Base-by-base conservation (phyloP, 768 basidiomycete genomes). In the Strobilomyces echinocephalus region DNA sequence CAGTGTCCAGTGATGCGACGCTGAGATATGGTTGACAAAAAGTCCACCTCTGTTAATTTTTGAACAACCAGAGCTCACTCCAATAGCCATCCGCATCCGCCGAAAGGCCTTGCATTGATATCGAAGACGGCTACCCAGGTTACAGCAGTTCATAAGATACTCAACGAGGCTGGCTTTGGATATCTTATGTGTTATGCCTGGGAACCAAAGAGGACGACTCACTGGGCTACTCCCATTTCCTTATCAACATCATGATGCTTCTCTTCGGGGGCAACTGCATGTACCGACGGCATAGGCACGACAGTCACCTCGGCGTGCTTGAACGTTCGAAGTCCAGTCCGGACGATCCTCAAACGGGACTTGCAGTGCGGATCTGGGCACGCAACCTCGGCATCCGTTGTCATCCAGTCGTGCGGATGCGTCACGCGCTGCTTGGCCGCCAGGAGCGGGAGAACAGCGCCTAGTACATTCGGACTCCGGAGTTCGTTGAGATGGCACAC, bases 311-410 rank as follows among this genome's bases (percentile, higher is more conserved):
- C 79, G 0, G 72, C 72, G 63, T 81, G 81, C 12, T 70, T 76
- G 63, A 87, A 86, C 10, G 68, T 76, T 52, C 84, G 68, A 48
- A 76, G 41, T 3, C 78, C 78, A 1, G 74, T 78, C 46, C 83
- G 72, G 8, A 66, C 66, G 18, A 87, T 81, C 58, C 66, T 76
- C 64, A 85, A 59, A 11, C 73, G 69, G 5, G 83, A 84, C 41
- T 73, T 76, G 67, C 85, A 87, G 52, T 83, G 68, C 2, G 85
- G 84, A 63, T 86, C 85, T 0, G 83, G 85, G 59, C 84, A 87
- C 0, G 83, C 84, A 28, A 87, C 67, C 58, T 83, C 79, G 0
- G 74, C 76, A 54, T 87, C 85, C 1, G 82, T 82, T 5, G 81
- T 71, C 79, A 87, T 85, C 83, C 85, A 85, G 63, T 86, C 84